These are phyloP conservation scores for Macadamia tetraphylla DNA, from an alignment of 164 flowering plant genomes.

Conservation along the genomic window DNA sequence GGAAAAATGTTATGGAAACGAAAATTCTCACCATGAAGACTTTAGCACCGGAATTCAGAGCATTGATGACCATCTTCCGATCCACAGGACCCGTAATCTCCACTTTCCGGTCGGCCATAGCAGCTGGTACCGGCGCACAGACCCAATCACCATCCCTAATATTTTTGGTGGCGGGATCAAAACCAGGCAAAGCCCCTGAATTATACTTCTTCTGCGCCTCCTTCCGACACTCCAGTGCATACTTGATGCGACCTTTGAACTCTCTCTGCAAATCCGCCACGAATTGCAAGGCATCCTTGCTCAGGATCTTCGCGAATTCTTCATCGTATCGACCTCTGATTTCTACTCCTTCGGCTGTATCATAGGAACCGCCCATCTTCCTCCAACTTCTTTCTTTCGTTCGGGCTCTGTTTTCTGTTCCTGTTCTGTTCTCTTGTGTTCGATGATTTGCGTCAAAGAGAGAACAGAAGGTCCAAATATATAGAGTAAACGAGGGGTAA, in stretches of 20 bases:
- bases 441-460: no score
- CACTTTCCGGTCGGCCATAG: slow-evolving; percentile 78
- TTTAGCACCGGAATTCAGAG: slow-evolving; percentile 90
- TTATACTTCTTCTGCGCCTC: slow-evolving; percentile 63
- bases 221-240: slow-evolving; percentile 71
- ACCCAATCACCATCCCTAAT: slow-evolving; percentile 74
- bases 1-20: no score
- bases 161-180: slow-evolving; percentile 67
- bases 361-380: slow-evolving; percentile 28
- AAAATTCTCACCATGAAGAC: slow-evolving; percentile 67
- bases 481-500: no score
- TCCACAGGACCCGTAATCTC: slow-evolving; percentile 95
- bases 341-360: slow-evolving; percentile 81
- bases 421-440: no score
- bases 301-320: slow-evolving; percentile 61
- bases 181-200: slow-evolving; percentile 62
- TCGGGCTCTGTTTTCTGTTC: no score
- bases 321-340: slow-evolving; percentile 58
- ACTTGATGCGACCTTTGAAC: slow-evolving; percentile 48
- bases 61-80: slow-evolving; percentile 91
- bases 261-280: slow-evolving; percentile 75
- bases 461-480: no score
- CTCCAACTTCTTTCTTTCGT: no score
- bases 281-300: slow-evolving; percentile 63
- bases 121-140: slow-evolving; percentile 63